Evolutionary conservation across 1,284 basidiomycete species (phyloP).

Genomic region (Tranzscheliella williamsii): DNA sequence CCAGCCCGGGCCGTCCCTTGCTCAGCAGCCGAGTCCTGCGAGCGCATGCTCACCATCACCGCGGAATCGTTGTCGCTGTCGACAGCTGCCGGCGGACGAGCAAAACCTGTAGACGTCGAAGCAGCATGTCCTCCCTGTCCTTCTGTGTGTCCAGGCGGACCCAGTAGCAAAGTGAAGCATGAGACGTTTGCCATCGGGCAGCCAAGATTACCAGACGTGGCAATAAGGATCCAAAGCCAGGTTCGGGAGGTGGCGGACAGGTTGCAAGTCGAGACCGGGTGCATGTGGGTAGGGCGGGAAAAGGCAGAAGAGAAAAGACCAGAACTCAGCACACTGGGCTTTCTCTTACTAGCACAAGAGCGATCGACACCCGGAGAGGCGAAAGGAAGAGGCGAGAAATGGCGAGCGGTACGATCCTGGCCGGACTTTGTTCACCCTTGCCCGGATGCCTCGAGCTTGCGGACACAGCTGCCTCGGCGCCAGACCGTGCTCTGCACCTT

Average conservation of each 20-base stretch:
- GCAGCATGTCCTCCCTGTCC: too few species aligned
- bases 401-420: neutral
- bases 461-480: too few species aligned
- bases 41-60: slow-evolving; percentile 12
- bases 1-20: too few species aligned
- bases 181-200: neutral
- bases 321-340: slow-evolving; percentile 2
- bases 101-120: too few species aligned
- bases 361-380: neutral
- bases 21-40: slow-evolving; percentile 18
- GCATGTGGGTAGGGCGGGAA: neutral
- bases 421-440: too few species aligned
- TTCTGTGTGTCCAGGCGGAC: too few species aligned
- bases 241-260: too few species aligned
- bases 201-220: neutral
- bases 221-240: neutral
- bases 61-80: slow-evolving; percentile 34
- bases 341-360: neutral
- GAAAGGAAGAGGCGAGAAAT: neutral
- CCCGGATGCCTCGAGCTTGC: too few species aligned
- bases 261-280: slow-evolving; percentile 1
- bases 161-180: neutral
- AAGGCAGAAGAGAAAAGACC: neutral
- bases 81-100: neutral
- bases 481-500: too few species aligned